Percentiles rank a stretch among this genome's conserved stretches.
phyloP scores from a whole-genome alignment of 2,329 filamentous ascomycete genomes.

The Colletotrichum sp. region DNA sequence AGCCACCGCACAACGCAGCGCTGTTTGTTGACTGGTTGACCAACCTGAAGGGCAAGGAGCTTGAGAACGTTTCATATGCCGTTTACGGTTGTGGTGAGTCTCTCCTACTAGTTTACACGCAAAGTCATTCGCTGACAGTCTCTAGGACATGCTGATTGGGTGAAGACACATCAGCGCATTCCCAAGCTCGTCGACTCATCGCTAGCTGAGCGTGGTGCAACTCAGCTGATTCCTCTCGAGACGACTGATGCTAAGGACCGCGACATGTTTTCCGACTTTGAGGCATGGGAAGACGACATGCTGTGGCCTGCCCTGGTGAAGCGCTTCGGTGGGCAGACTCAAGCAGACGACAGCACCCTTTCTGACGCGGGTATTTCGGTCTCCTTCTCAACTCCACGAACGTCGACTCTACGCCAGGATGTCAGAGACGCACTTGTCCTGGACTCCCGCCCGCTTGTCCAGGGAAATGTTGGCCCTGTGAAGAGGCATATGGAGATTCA shows the following conservation, averaged over 20 bases:
- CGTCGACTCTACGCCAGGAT: slow-evolving; percentile 64
- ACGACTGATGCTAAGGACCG: slow-evolving; percentile 66
- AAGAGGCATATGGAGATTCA: slow-evolving; percentile 74
- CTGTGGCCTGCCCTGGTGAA: slow-evolving; percentile 56
- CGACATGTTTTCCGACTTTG: slow-evolving; percentile 72
- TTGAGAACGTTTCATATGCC: slow-evolving; percentile 63
- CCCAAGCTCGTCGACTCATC: slow-evolving; percentile 66
- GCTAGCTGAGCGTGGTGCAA: slow-evolving; percentile 43
- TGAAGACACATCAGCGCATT: slow-evolving; percentile 69
- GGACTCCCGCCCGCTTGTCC: slow-evolving; percentile 53
- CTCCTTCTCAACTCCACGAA: slow-evolving; percentile 57
- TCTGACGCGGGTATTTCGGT: slow-evolving; percentile 45
- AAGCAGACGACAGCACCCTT: slow-evolving; percentile 28
- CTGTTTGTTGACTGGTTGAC: slow-evolving; percentile 71
- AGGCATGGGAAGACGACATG: slow-evolving; percentile 68
- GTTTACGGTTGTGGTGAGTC: slow-evolving; percentile 68
- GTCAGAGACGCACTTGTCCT: slow-evolving; percentile 65
- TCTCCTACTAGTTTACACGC: rapidly evolving
- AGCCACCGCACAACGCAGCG: slow-evolving; percentile 72
- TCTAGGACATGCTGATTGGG: slow-evolving; percentile 53
- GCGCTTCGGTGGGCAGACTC: slow-evolving; percentile 55
- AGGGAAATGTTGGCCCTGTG: slow-evolving; percentile 47
- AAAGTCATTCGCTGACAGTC: not conserved
- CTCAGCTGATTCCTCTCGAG: slow-evolving; percentile 48
- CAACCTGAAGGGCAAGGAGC: slow-evolving; percentile 46